Conservation (phyloP, 2,329 filamentous ascomycete genomes). For the Clonostachys chloroleuca region DNA sequence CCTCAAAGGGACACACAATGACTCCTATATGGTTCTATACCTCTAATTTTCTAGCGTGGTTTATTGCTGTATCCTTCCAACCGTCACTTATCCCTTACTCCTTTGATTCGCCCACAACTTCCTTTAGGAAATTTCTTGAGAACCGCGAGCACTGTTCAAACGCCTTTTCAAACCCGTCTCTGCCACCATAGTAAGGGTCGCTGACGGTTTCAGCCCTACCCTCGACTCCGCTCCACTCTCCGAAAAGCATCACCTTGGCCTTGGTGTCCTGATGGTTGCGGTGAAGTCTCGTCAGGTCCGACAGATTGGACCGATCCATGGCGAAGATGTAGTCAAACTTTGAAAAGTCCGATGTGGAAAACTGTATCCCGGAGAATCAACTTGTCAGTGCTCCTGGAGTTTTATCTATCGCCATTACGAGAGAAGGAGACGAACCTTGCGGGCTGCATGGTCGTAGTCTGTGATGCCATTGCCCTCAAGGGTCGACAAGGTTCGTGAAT, state of each 20-base stretch:
- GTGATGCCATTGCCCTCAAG: conserved; percentile 70
- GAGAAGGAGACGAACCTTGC: conserved; percentile 51
- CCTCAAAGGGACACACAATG: too few relatives aligned
- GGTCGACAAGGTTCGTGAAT: conserved; percentile 79
- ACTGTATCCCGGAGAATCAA: conserved; percentile 1
- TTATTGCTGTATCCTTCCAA: too few relatives aligned
- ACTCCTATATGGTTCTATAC: too few relatives aligned
- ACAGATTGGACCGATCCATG: conserved; percentile 85
- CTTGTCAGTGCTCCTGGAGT: background rate
- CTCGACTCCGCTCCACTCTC: conserved; percentile 66
- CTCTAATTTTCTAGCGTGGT: too few relatives aligned
- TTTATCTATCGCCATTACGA: background rate
- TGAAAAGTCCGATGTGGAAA: conserved; percentile 66
- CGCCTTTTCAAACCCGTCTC: conserved; percentile 76
- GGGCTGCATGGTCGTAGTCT: conserved; percentile 71
- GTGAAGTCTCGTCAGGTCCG: conserved; percentile 60
- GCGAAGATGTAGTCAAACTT: conserved; percentile 91
- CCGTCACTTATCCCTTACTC: background rate
- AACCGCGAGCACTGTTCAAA: conserved; percentile 81
- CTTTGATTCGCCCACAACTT: conserved; percentile 30
- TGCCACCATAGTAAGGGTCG: conserved; percentile 92
- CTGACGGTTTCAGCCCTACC: conserved; percentile 66
- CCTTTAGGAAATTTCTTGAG: conserved; percentile 68
- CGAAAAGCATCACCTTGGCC: conserved; percentile 76
- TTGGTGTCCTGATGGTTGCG: conserved; percentile 52